Percentiles rank a stretch among this genome's conserved stretches.
Evolutionary conservation across 805 yeast genomes (phyloP).

Genomic region (Cyberlindnera xishuangbannaensis): DNA sequence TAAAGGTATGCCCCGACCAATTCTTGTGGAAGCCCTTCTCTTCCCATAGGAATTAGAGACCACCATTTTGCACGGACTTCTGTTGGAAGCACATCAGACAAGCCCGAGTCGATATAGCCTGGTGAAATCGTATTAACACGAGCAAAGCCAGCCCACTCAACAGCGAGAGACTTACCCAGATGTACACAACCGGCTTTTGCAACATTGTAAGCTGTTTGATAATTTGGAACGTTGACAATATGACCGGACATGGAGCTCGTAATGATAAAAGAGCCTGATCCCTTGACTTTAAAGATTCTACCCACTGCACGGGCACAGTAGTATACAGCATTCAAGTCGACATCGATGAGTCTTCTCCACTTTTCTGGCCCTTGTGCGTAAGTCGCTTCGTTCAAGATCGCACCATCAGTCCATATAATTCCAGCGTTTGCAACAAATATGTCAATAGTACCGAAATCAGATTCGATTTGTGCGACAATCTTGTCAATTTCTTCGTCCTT

Average conservation of each 20-base stretch:
- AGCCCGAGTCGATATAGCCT: conserved; percentile 77
- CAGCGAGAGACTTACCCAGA: conserved; percentile 37
- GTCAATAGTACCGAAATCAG: conserved; percentile 73
- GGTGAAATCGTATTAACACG: conserved; percentile 79
- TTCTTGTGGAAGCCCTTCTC: conserved; percentile 70
- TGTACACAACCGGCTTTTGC: conserved; percentile 22
- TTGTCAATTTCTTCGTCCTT: conserved; percentile 23
- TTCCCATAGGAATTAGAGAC: conserved; percentile 56
- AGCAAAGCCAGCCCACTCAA: conserved; percentile 80
- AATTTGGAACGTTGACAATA: conserved; percentile 81
- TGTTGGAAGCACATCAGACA: conserved; percentile 43
- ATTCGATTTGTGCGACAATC: conserved; percentile 33
- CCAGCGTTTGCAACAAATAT: conserved; percentile 90
- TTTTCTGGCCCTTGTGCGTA: conserved; percentile 32
- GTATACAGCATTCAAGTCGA: conserved; percentile 76
- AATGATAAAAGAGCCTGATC: conserved; percentile 70
- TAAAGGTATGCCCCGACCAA: conserved; percentile 75
- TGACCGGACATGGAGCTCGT: conserved; percentile 91
- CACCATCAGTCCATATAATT: conserved; percentile 71
- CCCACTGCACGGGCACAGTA: conserved; percentile 77
- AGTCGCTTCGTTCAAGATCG: conserved; percentile 35
- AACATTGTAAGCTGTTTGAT: conserved; percentile 73
- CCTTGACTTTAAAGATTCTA: conserved; percentile 61
- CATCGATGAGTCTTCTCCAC: conserved; percentile 68
- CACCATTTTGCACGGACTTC: conserved; percentile 46